phyloP scores from a whole-genome alignment of 2,329 filamentous ascomycete species.

The Furcasterigmium sp. region DNA sequence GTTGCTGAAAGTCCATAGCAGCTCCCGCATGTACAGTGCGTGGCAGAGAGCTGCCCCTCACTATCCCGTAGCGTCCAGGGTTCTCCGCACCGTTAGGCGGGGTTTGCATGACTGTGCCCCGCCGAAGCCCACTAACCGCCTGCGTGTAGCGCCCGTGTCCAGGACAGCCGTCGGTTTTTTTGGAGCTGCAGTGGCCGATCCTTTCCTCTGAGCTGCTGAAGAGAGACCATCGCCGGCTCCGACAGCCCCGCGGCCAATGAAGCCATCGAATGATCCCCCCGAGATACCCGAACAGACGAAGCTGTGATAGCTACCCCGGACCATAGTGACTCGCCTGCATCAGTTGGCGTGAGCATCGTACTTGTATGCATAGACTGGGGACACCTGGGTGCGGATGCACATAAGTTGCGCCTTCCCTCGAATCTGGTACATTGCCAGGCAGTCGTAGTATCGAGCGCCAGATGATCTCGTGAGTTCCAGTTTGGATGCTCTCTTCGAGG shows the following conservation, averaged over 20 bases:
- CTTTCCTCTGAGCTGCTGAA: neutral
- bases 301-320: too few species aligned
- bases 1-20: neutral
- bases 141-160: neutral
- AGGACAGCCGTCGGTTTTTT: neutral
- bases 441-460: too few species aligned
- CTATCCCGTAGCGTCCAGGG: neutral
- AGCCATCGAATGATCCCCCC: too few species aligned
- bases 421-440: too few species aligned
- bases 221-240: neutral
- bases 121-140: neutral
- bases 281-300: too few species aligned
- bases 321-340: too few species aligned
- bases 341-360: too few species aligned
- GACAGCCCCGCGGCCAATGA: neutral
- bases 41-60: neutral
- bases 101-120: neutral
- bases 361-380: too few species aligned
- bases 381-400: too few species aligned
- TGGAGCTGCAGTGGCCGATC: neutral
- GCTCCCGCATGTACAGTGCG: neutral
- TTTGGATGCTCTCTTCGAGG: too few species aligned
- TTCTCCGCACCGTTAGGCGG: neutral
- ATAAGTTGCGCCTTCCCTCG: too few species aligned
- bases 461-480: too few species aligned